Conservation (phyloP, 164 flowering plant genomes). For the Santalum album region DNA sequence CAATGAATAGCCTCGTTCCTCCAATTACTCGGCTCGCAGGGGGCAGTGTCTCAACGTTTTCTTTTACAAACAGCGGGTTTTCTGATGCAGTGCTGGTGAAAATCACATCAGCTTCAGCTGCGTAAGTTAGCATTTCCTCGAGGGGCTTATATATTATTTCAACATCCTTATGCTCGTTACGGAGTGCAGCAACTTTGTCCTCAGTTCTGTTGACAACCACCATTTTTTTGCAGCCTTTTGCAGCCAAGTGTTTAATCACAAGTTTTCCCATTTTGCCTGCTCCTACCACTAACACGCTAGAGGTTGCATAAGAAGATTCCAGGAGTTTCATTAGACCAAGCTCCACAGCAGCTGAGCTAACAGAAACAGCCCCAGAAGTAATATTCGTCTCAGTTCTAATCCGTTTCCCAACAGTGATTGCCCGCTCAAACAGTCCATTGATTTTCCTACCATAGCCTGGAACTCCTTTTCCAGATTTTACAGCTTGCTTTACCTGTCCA, state of each 20-base stretch:
- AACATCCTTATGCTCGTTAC: background rate
- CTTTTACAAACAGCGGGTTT: background rate
- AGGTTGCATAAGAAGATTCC: slow-evolving; percentile 6
- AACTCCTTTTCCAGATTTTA: slow-evolving; percentile 7
- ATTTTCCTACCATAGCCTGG: slow-evolving; percentile 16
- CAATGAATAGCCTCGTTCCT: background rate
- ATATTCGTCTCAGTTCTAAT: slow-evolving; percentile 17
- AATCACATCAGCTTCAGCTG: slow-evolving; percentile 3
- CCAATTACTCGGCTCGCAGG: background rate
- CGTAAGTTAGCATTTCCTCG: background rate
- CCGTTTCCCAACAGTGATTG: slow-evolving; percentile 19
- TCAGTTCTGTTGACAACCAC: background rate
- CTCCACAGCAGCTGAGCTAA: slow-evolving; percentile 23
- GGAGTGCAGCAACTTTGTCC: background rate
- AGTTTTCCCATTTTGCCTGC: slow-evolving; percentile 11
- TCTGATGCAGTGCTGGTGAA: slow-evolving; percentile 2
- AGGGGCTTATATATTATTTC: background rate
- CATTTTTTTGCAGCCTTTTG: background rate
- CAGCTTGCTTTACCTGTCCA: slow-evolving; percentile 1
- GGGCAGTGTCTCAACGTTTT: background rate
- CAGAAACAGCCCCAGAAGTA: slow-evolving; percentile 19
- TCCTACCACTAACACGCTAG: slow-evolving; percentile 13
- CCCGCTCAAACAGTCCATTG: slow-evolving; percentile 19
- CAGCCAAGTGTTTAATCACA: slow-evolving; percentile 1
- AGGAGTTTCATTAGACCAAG: slow-evolving; percentile 13